Conservation (phyloP, 371 early-diverging fungal genomes). For the Actinomucor elegans region DNA sequence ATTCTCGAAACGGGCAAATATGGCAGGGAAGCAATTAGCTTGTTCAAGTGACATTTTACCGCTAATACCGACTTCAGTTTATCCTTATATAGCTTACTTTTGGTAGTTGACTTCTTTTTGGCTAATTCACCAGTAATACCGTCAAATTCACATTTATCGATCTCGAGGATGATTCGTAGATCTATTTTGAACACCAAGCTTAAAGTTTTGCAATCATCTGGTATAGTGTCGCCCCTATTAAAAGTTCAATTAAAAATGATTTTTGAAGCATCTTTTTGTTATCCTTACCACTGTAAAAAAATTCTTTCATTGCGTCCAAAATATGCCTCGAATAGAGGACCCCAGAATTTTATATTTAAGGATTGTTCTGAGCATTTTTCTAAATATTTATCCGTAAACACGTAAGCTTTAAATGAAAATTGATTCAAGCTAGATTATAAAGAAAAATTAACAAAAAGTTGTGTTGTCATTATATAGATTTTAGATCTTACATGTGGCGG, state of each 20-base stretch:
- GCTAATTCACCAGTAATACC: not conserved
- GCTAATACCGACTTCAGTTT: not conserved
- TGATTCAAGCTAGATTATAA: no score
- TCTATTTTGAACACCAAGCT: not conserved
- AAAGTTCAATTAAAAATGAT: no score
- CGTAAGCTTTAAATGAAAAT: not conserved
- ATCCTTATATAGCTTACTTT: slow-evolving; percentile 3
- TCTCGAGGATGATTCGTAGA: not conserved
- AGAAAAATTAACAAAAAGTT: no score
- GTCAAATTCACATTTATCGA: not conserved
- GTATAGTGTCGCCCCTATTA: slow-evolving; percentile 6
- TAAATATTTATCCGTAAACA: not conserved
- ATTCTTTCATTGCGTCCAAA: not conserved
- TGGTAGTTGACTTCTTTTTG: not conserved
- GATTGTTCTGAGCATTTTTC: slow-evolving; percentile 5
- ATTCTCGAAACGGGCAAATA: not conserved
- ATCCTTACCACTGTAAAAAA: slow-evolving; percentile 5
- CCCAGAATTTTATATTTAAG: not conserved
- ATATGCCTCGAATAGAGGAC: not conserved
- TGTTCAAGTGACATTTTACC: slow-evolving; percentile 6
- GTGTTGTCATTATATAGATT: no score
- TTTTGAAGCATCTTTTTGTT: no score
- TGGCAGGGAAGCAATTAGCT: not conserved
- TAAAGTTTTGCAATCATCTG: not conserved
- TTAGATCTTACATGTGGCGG: no score